A percentile compares a stretch with the other conserved stretches of the same genome.
Conservation (phyloP, 2,329 filamentous ascomycete species). For the Nemania diffusa region DNA sequence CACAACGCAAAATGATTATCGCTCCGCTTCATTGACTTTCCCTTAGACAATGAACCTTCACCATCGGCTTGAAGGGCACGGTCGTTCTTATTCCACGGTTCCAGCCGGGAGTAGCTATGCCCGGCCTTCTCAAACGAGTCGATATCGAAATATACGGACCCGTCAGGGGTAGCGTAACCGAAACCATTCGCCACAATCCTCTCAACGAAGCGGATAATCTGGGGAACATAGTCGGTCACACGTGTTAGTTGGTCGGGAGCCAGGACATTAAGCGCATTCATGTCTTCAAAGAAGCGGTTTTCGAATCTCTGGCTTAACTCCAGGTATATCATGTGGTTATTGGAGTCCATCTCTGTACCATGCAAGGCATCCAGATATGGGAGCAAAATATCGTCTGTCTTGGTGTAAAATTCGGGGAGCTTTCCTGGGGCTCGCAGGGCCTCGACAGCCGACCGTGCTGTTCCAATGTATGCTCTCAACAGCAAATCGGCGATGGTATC, state of each 20-base stretch:
- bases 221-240: constrained; percentile 27
- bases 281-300: constrained; percentile 29
- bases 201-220: constrained; percentile 30
- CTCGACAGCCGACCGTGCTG: constrained; percentile 17
- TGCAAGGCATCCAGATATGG: constrained; percentile 31
- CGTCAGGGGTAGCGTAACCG: constrained; percentile 32
- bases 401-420: constrained; percentile 12
- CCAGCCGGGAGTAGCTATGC: constrained; percentile 26
- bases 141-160: constrained; percentile 36
- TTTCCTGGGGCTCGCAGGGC: constrained; percentile 26
- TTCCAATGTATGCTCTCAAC: constrained; percentile 25
- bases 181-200: constrained; percentile 28
- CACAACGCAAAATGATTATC: constrained; percentile 32
- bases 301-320: constrained; percentile 24
- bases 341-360: constrained; percentile 24
- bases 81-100: constrained; percentile 31
- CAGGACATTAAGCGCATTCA: constrained; percentile 31
- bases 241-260: constrained; percentile 22
- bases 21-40: constrained; percentile 25
- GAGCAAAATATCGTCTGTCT: constrained; percentile 28
- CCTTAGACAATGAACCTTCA: constrained; percentile 31
- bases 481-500: constrained; percentile 17
- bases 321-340: constrained; percentile 27
- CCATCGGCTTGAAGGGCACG: constrained; percentile 28
- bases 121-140: constrained; percentile 32